phyloP scores from a whole-genome alignment of 208 protist species.

The Trypanosoma caninum region DNA sequence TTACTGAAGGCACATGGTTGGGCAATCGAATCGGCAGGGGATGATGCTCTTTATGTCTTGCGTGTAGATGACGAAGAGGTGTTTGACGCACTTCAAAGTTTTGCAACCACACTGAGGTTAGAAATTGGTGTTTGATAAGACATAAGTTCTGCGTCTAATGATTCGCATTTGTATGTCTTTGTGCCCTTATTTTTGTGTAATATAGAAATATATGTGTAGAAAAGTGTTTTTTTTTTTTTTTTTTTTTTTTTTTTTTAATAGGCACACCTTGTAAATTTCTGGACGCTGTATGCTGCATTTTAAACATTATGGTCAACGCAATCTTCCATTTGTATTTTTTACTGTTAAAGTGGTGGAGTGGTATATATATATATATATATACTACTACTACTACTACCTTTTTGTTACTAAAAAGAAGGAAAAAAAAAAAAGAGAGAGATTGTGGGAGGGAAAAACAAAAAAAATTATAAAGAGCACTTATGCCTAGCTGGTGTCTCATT shows the following conservation, averaged over 20 bases:
- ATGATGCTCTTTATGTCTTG: constrained; percentile 15
- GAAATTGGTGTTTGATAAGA: neutral
- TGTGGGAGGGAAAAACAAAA: neutral
- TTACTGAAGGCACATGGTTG: constrained; percentile 24
- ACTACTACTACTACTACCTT: too few relatives aligned
- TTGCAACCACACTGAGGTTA: constrained; percentile 1
- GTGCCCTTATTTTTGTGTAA: neutral
- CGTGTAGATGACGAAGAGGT: constrained; percentile 27
- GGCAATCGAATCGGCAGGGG: neutral
- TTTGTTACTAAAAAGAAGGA: too few relatives aligned
- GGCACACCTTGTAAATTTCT: too few relatives aligned
- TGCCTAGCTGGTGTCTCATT: constrained; percentile 93
- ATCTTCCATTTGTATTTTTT: neutral
- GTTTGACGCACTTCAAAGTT: constrained; percentile 1
- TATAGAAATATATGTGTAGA: neutral
- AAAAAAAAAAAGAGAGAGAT: constrained; percentile 6
- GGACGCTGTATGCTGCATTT: neutral
- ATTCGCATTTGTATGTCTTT: neutral
- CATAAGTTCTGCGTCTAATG: neutral
- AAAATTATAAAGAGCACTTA: constrained; percentile 1
- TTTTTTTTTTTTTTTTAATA: constrained; percentile 1
- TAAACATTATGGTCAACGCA: too few relatives aligned
- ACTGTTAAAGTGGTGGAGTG: neutral
- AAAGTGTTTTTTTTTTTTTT: neutral
- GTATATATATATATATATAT: too few relatives aligned